Evolutionary conservation across 2,329 filamentous ascomycete genomes (phyloP).

Genomic region (Plenodomus lindquistii): DNA sequence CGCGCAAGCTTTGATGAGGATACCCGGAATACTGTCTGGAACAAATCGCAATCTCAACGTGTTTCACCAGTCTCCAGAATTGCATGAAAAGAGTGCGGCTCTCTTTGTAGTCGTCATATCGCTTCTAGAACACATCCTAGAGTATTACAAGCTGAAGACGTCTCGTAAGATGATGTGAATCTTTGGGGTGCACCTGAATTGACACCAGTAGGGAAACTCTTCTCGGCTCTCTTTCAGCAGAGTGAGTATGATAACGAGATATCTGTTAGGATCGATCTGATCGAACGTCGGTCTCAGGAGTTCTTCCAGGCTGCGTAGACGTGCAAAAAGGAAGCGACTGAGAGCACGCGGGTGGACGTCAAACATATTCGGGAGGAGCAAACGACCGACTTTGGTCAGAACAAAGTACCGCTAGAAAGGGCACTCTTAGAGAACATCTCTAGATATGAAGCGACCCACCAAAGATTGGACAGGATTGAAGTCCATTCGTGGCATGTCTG

Average conservation of each 20-base stretch:
- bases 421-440: too few species aligned
- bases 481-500: not conserved
- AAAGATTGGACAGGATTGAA: not conserved
- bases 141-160: not conserved
- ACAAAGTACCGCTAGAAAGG: too few species aligned
- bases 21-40: not conserved
- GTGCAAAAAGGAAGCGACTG: not conserved
- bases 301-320: not conserved
- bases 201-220: not conserved
- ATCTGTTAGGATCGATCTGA: not conserved
- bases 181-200: not conserved
- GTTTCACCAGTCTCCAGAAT: not conserved
- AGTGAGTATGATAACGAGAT: not conserved
- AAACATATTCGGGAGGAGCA: not conserved
- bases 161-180: not conserved
- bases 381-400: too few species aligned
- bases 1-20: not conserved
- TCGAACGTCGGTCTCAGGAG: not conserved
- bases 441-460: not conserved
- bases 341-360: not conserved
- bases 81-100: not conserved
- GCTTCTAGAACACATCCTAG: not conserved
- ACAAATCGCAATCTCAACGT: not conserved
- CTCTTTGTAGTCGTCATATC: not conserved
- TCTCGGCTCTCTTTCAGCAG: not conserved